Conservation (phyloP, 345 rosid species). For the Toxicodendron radicans region DNA sequence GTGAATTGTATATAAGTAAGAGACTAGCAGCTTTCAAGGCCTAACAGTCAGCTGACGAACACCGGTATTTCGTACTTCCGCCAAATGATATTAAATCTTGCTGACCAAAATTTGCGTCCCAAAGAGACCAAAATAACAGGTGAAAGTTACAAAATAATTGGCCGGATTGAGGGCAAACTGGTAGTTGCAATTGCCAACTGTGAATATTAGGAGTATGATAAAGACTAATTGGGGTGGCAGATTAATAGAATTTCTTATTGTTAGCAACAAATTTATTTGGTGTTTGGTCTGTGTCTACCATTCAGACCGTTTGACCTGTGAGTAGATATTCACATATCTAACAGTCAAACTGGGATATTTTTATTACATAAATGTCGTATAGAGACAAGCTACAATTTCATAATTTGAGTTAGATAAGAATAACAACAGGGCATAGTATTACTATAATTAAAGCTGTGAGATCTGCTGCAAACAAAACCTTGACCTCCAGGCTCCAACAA, state of each 20-base stretch:
- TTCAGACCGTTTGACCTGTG: slow-evolving; percentile 29
- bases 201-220: background rate
- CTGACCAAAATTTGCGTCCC: background rate
- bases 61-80: background rate
- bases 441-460: too few species aligned
- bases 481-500: too few species aligned
- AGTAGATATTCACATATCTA: slow-evolving; percentile 14
- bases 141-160: background rate
- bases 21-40: slow-evolving; percentile 8
- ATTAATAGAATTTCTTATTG: background rate
- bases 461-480: too few species aligned
- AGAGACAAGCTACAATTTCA: background rate
- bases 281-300: slow-evolving; percentile 18
- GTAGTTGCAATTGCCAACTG: background rate
- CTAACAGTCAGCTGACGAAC: slow-evolving; percentile 49
- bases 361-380: background rate
- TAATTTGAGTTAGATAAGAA: too few species aligned
- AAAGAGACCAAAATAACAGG: slow-evolving; percentile 15
- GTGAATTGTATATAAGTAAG: slow-evolving; percentile 18
- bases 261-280: slow-evolving; percentile 19
- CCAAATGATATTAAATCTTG: background rate
- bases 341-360: slow-evolving; percentile 22
- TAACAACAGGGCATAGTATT: too few species aligned
- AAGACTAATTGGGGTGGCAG: background rate
- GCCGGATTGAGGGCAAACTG: background rate